Conservation (phyloP, 495 filamentous ascomycete genomes). For the Umbilicaria muhlenbergii region DNA sequence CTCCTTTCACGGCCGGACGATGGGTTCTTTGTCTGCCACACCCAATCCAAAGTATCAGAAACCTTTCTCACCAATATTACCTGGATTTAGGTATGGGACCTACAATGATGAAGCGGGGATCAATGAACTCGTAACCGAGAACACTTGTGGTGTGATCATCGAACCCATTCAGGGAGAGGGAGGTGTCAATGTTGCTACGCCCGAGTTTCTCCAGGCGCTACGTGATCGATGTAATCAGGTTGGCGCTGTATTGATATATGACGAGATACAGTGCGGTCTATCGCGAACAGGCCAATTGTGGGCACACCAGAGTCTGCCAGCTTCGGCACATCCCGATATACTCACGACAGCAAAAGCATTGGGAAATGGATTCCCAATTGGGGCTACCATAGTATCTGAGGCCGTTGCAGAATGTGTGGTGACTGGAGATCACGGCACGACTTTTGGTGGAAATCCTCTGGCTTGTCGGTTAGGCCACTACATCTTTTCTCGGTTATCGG, state of each 20-base stretch:
- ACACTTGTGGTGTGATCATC: conserved; percentile 87
- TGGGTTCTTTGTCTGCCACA: conserved; percentile 82
- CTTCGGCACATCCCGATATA: conserved; percentile 80
- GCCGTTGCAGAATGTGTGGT: conserved; percentile 69
- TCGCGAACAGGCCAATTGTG: conserved; percentile 75
- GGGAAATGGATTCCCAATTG: conserved; percentile 91
- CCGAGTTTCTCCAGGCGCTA: conserved; percentile 65
- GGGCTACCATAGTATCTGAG: conserved; percentile 66
- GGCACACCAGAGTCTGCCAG: conserved; percentile 63
- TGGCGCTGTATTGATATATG: conserved; percentile 78
- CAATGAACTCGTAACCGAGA: conserved; percentile 54
- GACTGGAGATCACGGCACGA: conserved; percentile 90
- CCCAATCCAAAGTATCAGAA: conserved; percentile 98
- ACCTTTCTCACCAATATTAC: conserved; percentile 89
- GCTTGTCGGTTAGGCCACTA: conserved; percentile 72
- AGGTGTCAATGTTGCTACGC: conserved; percentile 69
- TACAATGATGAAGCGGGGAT: conserved; percentile 69
- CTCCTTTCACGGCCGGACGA: conserved; percentile 92
- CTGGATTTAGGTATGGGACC: conserved; percentile 73
- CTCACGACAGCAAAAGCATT: conserved; percentile 89
- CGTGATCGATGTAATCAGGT: conserved; percentile 71
- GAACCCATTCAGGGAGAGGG: conserved; percentile 98
- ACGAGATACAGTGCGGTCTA: conserved; percentile 93
- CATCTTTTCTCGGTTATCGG: conserved; percentile 58
- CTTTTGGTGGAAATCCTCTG: conserved; percentile 90